phyloP scores from a whole-genome alignment of 1,284 basidiomycete species.

The Tylopilus orsonianus region DNA sequence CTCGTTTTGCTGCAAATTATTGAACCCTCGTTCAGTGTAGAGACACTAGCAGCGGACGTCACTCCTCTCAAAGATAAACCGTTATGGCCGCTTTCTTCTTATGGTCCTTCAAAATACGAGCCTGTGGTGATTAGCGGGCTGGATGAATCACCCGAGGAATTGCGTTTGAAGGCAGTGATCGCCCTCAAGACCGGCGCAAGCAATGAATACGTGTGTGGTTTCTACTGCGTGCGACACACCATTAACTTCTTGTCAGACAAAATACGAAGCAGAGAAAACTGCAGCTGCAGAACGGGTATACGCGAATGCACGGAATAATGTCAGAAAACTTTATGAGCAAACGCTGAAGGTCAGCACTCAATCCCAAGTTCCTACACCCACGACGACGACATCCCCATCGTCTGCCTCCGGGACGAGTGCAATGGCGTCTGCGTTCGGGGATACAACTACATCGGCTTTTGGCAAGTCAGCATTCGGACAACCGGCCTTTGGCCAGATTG shows the following conservation, averaged over 20 bases:
- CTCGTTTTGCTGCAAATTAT: conserved; percentile 11
- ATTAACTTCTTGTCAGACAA: conserved; percentile 37
- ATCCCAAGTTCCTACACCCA: conserved; percentile 11
- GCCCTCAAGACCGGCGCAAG: conserved; percentile 58
- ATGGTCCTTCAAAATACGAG: conserved; percentile 77
- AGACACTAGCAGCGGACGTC: conserved; percentile 62
- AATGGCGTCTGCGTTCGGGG: conserved; percentile 37
- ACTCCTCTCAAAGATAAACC: conserved; percentile 65
- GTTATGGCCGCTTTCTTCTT: conserved; percentile 80
- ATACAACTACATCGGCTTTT: conserved; percentile 32
- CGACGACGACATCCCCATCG: conserved; percentile 29
- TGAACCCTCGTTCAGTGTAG: conserved; percentile 43
- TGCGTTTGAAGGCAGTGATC: conserved; percentile 66
- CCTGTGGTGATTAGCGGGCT: conserved; percentile 65
- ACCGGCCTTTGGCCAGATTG: conserved; percentile 37
- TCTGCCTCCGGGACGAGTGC: conserved; percentile 19
- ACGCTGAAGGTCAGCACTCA: conserved; percentile 40
- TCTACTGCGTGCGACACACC: neutral
- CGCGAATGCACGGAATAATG: conserved; percentile 50
- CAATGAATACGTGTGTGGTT: conserved; percentile 57
- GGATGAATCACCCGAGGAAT: conserved; percentile 82
- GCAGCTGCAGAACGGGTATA: conserved; percentile 40
- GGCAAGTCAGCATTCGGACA: conserved; percentile 38
- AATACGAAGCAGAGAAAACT: conserved; percentile 54
- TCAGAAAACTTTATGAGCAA: conserved; percentile 50